phyloP scores from a whole-genome alignment of 1,284 basidiomycete species.

The Trametes hirsuta region DNA sequence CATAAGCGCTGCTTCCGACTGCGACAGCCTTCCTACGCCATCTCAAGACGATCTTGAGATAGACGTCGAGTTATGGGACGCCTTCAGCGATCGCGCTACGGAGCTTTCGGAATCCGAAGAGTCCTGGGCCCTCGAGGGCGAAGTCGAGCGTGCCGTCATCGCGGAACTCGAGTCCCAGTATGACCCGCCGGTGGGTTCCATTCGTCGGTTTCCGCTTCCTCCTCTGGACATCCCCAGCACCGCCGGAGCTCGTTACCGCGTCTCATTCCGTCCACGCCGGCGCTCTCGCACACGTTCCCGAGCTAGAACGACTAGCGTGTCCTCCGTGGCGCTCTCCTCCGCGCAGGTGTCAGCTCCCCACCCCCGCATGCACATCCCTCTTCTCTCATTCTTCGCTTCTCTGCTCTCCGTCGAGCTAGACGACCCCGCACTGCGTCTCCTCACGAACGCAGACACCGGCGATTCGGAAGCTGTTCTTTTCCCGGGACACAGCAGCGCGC shows the following conservation, averaged over 20 bases:
- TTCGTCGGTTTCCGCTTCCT: conserved; percentile 6
- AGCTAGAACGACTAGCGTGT: conserved; percentile 16
- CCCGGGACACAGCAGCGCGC: conserved; percentile 30
- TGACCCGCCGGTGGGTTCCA: neutral
- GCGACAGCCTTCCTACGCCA: neutral
- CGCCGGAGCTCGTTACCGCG: conserved; percentile 3
- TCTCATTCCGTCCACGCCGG: conserved; percentile 13
- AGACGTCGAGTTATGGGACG: conserved; percentile 36
- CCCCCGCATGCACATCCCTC: conserved; percentile 35
- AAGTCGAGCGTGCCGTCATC: conserved; percentile 29
- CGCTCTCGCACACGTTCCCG: conserved; percentile 27
- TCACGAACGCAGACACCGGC: conserved; percentile 32
- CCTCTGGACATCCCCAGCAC: conserved; percentile 2
- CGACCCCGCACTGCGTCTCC: conserved; percentile 37
- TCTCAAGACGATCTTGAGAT: conserved; percentile 19
- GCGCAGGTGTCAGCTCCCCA: conserved; percentile 22
- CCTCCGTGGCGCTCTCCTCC: conserved; percentile 10
- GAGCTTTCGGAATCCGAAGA: conserved; percentile 21
- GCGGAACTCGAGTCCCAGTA: conserved; percentile 20
- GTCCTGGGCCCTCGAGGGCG: conserved; percentile 33
- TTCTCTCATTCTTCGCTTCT: conserved; percentile 37
- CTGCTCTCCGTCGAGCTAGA: conserved; percentile 39
- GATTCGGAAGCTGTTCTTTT: conserved; percentile 38
- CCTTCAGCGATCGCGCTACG: conserved; percentile 10
- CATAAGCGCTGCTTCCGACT: conserved; percentile 8